Conservation (phyloP, 768 basidiomycete genomes). For the Clitopilus passeckerianus region DNA sequence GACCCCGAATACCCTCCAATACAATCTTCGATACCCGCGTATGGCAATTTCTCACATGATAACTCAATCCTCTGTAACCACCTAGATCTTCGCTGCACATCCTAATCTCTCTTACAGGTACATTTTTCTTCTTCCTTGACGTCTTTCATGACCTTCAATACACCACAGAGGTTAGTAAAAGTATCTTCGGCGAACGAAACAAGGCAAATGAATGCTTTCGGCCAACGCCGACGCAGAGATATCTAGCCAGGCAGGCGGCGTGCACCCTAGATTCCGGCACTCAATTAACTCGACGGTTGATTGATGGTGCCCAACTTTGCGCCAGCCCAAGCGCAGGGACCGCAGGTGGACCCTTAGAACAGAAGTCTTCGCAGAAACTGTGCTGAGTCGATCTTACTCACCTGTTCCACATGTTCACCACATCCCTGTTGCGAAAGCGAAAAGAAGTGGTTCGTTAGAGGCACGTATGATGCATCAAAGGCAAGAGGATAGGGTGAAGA, state of each 20-base stretch:
- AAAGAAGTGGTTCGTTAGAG: not conserved
- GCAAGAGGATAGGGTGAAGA: not conserved
- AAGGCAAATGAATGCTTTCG: not conserved
- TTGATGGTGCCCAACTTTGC: conserved; percentile 1
- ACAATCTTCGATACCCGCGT: conserved; percentile 12
- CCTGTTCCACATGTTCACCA: conserved; percentile 59
- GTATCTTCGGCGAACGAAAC: not conserved
- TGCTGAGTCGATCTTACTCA: conserved; percentile 26
- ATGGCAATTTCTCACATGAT: conserved; percentile 6
- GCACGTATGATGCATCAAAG: not conserved
- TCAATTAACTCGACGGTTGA: conserved; percentile 1
- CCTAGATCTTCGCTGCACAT: conserved; percentile 13
- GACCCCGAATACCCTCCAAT: conserved; percentile 21
- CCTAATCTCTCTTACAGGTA: conserved; percentile 14
- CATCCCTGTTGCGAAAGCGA: conserved; percentile 49
- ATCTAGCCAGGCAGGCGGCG: not conserved
- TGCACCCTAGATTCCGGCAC: not conserved
- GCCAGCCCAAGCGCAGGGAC: not conserved
- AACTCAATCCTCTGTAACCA: not conserved
- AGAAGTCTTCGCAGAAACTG: not conserved
- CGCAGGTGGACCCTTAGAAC: not conserved
- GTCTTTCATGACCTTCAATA: conserved; percentile 38
- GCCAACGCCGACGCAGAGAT: not conserved
- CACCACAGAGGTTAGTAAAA: conserved; percentile 1
- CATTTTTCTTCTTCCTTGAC: conserved; percentile 44